Base-by-base conservation (phyloP, 2,329 filamentous ascomycete genomes). In the Scolecobasidium constrictum region DNA sequence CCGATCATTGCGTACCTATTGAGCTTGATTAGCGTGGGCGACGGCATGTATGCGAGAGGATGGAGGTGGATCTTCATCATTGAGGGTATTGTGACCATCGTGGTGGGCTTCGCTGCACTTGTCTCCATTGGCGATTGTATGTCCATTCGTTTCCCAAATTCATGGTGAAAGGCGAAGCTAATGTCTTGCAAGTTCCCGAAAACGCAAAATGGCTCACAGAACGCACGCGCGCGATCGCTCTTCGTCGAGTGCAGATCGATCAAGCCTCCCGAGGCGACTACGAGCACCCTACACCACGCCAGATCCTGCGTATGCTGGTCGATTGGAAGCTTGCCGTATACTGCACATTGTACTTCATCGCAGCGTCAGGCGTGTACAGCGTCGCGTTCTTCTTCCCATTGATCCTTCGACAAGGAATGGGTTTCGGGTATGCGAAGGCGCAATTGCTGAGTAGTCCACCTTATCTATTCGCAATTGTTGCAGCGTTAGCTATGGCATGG, bases 1-100 rank as follows among this genome's bases (percentile, higher is more conserved):
- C 56, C 57, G 1, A 58, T 60, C 31, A 46, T 60, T 28, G 57
- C 58, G 2, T 59, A 59, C 35, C 53, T 50, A 4, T 36, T 60
- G 5, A 57, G 56, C 1, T 46, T 58, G 15, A 60, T 60, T 19
- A 45, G 47, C 9, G 55, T 58, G 3, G 57, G 56, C 2, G 48
- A 57, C 38, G 55, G 56, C 3, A 55, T 53, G 46, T 59, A 57
- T n/a, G 19, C 19, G 11, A 7, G 12, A 17, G 54, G 52, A 4
- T 58, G 55, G 55, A 39, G 47, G 42, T 57, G 54, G 52, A 51
- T 50, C 20, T 50, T 50, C 37, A 40, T 40, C 35, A 49, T 51
- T 37, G 49, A 51, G 45, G 48, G 50, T 20, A 12, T 51, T 11
- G 48, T 55, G 43, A 56, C 53, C 17, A 43, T 53, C 19, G 45